Evolutionary conservation across 768 basidiomycete genomes (phyloP), one percentile per base, ranked within the genome.

Genomic region (Melanogaster broomeanus): DNA sequence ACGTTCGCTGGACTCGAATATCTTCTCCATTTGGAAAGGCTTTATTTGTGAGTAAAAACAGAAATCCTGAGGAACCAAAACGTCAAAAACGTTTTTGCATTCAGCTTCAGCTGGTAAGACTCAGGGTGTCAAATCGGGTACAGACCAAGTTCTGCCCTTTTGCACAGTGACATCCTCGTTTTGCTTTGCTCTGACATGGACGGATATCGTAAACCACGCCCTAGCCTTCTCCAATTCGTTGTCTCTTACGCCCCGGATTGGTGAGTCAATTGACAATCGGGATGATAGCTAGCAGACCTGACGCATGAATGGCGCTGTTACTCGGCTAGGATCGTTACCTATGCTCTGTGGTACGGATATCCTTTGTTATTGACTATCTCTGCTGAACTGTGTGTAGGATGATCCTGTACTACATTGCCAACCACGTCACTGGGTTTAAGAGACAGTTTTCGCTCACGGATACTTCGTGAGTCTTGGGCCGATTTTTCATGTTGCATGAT

Each of bases 401-500:
- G 9, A 50, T 77, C 16, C 82, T 87, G 61, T 79, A 80, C 60
- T 74, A 80, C 4, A 67, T 92, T 22, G 74, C 84, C 56, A 71
- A 73, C 24, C 40, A 70, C 12, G 73, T 88, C 9, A 65, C 80
- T 31, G 89, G 88, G 2, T 94, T 84, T 72, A 78, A 84, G 67
- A 74, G 93, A 51, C 76, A 83, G 22, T 96, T 96, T 67, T 91
- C 89, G 1, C 71, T 93, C 27, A 65, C 74, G 33, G 93, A 95
- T 70, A 78, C 77, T 11, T 84, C 89, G 85, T 90, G 60, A 58
- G 86, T 77, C 46, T 45, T 24, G 19, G 49, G 30, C 33, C 21
- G 16, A 15, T 31, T 34, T 25, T 15, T 6, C 18, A 31, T 13
- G 15, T 12, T 11, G 49, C 31, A 16, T 25, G 34, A 18, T 49